Conservation (phyloP, 306 rosid genomes). For the Crotalaria pallida region DNA sequence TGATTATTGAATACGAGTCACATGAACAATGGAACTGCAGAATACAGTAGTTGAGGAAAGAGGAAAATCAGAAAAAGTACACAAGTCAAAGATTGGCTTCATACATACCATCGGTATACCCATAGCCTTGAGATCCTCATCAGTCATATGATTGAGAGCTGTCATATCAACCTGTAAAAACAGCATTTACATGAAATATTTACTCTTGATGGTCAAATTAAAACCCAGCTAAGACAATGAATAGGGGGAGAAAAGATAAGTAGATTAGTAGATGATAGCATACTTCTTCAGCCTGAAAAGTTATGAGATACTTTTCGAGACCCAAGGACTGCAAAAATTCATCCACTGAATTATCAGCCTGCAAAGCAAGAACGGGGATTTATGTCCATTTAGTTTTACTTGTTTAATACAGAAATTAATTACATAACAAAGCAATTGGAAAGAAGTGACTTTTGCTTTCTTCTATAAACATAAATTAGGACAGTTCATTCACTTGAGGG, state of each 20-base stretch:
- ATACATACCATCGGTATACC: conserved; percentile 90
- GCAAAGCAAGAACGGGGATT: conserved; percentile 34
- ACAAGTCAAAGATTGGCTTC: background rate
- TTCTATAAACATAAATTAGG: background rate
- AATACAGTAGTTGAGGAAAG: background rate
- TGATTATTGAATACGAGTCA: background rate
- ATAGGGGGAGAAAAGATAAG: background rate
- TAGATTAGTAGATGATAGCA: conserved; percentile 8
- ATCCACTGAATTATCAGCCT: conserved; percentile 69
- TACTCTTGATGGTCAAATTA: background rate
- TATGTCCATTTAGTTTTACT: background rate
- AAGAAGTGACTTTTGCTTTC: background rate
- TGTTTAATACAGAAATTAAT: conserved; percentile 2
- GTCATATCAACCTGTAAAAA: conserved; percentile 92
- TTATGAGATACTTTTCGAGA: conserved; percentile 89
- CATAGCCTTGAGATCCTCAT: conserved; percentile 96
- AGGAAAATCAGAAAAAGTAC: background rate
- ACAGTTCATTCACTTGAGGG: background rate
- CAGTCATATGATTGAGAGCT: conserved; percentile 93
- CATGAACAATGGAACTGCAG: background rate
- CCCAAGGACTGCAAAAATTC: conserved; percentile 82
- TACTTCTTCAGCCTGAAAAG: conserved; percentile 99
- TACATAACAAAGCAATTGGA: background rate
- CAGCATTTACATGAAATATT: conserved; percentile 6
- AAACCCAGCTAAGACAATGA: conserved; percentile 5